A percentile compares a stretch with the other conserved stretches of the same genome.
Evolutionary conservation across 2,329 filamentous ascomycete species (phyloP).

Genomic region (Colletotrichum sp.): DNA sequence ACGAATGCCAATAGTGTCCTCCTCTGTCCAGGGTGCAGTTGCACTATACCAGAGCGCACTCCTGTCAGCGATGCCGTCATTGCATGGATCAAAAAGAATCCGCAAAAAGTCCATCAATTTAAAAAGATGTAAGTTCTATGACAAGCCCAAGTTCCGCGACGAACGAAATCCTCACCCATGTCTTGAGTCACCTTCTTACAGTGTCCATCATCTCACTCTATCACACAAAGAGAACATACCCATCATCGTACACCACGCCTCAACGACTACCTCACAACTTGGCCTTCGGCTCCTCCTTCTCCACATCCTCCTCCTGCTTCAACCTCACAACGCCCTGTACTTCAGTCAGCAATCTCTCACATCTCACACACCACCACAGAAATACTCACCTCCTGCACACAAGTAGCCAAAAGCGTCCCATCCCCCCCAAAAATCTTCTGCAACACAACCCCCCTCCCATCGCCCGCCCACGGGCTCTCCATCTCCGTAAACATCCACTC

Average conservation of each 20-base stretch:
- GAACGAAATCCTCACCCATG: not conserved
- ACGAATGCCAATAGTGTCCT: rapidly evolving
- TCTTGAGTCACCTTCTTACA: not conserved
- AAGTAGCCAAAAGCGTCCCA: conserved; percentile 77
- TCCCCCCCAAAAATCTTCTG: conserved; percentile 76
- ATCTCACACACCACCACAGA: not conserved
- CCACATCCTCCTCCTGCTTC: conserved; percentile 45
- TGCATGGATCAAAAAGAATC: not conserved
- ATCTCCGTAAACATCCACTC: conserved; percentile 85
- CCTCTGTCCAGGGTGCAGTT: not conserved
- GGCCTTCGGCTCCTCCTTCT: conserved; percentile 30
- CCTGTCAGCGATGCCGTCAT: no score
- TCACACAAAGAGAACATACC: not conserved
- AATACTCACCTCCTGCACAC: conserved; percentile 74
- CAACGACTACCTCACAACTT: conserved; percentile 31
- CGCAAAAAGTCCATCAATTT: not conserved
- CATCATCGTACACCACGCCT: not conserved
- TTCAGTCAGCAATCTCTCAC: conserved; percentile 23
- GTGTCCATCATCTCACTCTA: not conserved
- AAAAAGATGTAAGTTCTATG: not conserved
- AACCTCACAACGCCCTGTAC: conserved; percentile 56
- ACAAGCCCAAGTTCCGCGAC: not conserved
- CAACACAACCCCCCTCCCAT: conserved; percentile 77
- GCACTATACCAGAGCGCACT: not conserved
- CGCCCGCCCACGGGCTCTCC: conserved; percentile 80